phyloP scores from a whole-genome alignment of 306 rosid genomes.

The Biancaea sappan region DNA sequence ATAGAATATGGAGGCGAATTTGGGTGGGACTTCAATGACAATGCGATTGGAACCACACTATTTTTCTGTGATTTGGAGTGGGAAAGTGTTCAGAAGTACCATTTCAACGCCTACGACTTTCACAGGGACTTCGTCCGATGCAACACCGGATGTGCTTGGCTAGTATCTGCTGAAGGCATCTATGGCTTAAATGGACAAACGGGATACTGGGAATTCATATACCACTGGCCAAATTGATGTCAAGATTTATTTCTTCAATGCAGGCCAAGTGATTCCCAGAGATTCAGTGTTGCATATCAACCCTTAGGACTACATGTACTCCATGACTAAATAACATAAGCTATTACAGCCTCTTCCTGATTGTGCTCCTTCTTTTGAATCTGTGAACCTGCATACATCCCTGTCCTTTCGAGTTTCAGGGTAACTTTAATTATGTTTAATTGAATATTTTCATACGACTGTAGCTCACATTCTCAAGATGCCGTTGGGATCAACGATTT shows the following conservation, averaged over 20 bases:
- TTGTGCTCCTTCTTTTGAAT: slow-evolving; percentile 8
- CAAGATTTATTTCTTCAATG: neutral
- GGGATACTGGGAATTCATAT: slow-evolving; percentile 43
- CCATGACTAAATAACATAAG: neutral
- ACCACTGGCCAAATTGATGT: slow-evolving; percentile 37
- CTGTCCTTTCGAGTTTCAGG: neutral
- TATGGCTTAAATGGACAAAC: slow-evolving; percentile 45
- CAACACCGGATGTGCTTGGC: slow-evolving; percentile 48
- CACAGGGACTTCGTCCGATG: slow-evolving; percentile 41
- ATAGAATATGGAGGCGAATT: slow-evolving; percentile 36
- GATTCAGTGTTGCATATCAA: slow-evolving; percentile 20
- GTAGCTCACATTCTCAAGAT: neutral
- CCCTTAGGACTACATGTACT: neutral
- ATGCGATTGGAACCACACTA: slow-evolving; percentile 35
- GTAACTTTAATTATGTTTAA: neutral
- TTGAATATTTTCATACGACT: neutral
- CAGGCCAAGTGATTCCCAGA: neutral
- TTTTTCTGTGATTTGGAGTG: slow-evolving; percentile 51
- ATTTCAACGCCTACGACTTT: slow-evolving; percentile 38
- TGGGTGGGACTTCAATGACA: slow-evolving; percentile 43
- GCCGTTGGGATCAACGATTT: no score
- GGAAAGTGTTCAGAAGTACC: slow-evolving; percentile 31
- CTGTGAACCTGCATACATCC: neutral
- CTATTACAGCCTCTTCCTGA: neutral
- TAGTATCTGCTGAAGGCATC: slow-evolving; percentile 44